Evolutionary conservation across 2,329 filamentous ascomycete genomes (phyloP).

Genomic region (Paracamarosporium sp.): DNA sequence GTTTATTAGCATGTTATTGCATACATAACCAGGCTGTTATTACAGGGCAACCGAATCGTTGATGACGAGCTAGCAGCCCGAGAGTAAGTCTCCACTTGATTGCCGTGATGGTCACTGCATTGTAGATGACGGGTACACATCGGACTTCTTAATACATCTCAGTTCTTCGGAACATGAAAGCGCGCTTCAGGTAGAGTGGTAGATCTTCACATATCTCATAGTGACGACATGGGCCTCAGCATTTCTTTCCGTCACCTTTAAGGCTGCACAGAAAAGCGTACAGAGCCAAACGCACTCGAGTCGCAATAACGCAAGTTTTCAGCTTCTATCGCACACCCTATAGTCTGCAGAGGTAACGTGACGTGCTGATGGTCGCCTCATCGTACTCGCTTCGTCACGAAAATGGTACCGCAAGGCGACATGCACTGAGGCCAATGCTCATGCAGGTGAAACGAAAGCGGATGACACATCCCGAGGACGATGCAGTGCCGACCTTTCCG

Average conservation of each 20-base stretch:
- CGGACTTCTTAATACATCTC: no score
- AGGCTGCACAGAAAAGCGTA: no score
- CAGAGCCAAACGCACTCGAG: no score
- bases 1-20: no score
- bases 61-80: not conserved
- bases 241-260: no score
- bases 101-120: not conserved
- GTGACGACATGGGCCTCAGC: not conserved
- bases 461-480: not conserved
- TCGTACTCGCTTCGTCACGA: not conserved
- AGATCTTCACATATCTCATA: not conserved
- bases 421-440: not conserved
- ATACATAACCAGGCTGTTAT: not conserved
- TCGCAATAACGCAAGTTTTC: not conserved
- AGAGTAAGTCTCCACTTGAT: not conserved
- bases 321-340: not conserved
- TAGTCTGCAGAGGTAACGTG: not conserved
- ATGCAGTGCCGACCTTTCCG: not conserved
- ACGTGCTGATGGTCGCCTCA: not conserved
- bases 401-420: not conserved
- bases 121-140: not conserved
- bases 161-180: not conserved
- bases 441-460: not conserved
- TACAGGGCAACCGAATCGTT: not conserved
- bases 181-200: not conserved